A percentile compares a stretch with the other conserved stretches of the same genome.
Evolutionary conservation across 805 yeast genomes (phyloP).

Genomic region (Candida jianshihensis): DNA sequence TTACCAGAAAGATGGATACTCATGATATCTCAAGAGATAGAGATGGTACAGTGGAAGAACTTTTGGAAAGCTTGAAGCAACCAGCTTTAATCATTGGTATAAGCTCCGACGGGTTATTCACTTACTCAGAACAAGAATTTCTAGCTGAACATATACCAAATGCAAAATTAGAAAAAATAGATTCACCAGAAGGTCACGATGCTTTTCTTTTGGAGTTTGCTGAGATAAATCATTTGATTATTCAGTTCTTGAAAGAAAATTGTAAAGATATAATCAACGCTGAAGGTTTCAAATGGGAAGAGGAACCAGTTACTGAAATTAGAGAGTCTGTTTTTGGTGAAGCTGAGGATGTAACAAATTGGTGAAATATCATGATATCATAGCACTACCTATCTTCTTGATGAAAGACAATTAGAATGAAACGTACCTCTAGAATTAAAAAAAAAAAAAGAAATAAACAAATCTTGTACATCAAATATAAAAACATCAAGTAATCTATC

Average conservation of each 20-base stretch:
- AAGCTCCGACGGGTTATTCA: slow-evolving; percentile 86
- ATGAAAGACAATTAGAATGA: neutral
- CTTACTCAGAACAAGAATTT: slow-evolving; percentile 83
- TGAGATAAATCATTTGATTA: slow-evolving; percentile 64
- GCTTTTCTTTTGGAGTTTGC: slow-evolving; percentile 90
- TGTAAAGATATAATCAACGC: slow-evolving; percentile 52
- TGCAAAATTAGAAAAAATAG: slow-evolving; percentile 59
- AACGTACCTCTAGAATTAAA: neutral
- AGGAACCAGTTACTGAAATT: slow-evolving; percentile 34
- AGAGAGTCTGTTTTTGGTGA: slow-evolving; percentile 82
- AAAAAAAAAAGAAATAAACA: neutral
- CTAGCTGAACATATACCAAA: slow-evolving; percentile 71
- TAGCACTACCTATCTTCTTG: too few species aligned
- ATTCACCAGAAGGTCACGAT: slow-evolving; percentile 96
- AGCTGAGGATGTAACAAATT: slow-evolving; percentile 87
- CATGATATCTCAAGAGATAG: slow-evolving; percentile 88
- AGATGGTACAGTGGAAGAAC: slow-evolving; percentile 34
- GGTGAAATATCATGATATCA: slow-evolving; percentile 48
- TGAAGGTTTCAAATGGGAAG: slow-evolving; percentile 36
- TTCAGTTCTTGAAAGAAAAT: slow-evolving; percentile 53
- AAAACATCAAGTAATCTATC: too few species aligned
- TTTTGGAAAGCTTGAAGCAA: slow-evolving; percentile 52
- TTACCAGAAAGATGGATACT: slow-evolving; percentile 89
- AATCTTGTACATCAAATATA: too few species aligned
- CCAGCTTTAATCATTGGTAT: slow-evolving; percentile 88